Conservation (phyloP, 257 asterid genomes). For the Euphrasia confusa region DNA sequence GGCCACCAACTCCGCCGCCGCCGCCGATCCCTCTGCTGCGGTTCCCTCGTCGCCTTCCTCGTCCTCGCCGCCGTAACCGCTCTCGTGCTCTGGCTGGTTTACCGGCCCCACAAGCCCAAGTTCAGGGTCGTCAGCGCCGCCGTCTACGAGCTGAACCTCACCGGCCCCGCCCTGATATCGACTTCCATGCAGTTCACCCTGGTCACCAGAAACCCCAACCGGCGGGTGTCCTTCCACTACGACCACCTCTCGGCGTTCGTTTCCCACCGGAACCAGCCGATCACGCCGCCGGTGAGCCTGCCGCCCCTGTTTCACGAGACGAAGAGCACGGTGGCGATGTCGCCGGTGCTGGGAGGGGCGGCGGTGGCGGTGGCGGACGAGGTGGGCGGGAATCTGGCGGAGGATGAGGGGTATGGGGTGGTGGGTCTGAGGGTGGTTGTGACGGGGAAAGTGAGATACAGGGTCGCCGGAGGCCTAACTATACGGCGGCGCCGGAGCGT, state of each 20-base stretch:
- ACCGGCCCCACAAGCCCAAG: conserved; percentile 52
- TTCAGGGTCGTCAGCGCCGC: conserved; percentile 54
- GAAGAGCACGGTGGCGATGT: conserved; percentile 56
- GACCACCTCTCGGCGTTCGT: conserved; percentile 50
- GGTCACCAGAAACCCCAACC: conserved; percentile 52
- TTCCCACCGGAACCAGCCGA: conserved; percentile 42
- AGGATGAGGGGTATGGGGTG: conserved; percentile 54
- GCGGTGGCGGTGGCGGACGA: conserved; percentile 48
- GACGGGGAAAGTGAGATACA: conserved; percentile 44
- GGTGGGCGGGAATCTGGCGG: conserved; percentile 33
- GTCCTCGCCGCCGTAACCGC: conserved; percentile 39
- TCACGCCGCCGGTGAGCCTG: conserved; percentile 43
- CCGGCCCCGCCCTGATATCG: conserved; percentile 42
- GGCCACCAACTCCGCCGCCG: conserved; percentile 1
- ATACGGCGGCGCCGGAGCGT: conserved; percentile 30
- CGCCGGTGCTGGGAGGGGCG: conserved; percentile 52
- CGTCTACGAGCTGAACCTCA: conserved; percentile 41
- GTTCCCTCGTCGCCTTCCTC: conserved; percentile 26
- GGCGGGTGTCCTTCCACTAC: conserved; percentile 42
- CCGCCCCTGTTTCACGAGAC: conserved; percentile 51
- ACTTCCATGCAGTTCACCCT: conserved; percentile 57
- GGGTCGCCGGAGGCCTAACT: conserved; percentile 30
- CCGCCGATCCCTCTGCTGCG: conserved; percentile 28
- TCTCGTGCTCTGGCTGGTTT: conserved; percentile 49
- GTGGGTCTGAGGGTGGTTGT: conserved; percentile 50